Evolutionary conservation across 192 early-diverging fungal genomes (phyloP), one percentile per base, ranked within the genome.

Genomic region (Linnemannia schmuckeri): DNA sequence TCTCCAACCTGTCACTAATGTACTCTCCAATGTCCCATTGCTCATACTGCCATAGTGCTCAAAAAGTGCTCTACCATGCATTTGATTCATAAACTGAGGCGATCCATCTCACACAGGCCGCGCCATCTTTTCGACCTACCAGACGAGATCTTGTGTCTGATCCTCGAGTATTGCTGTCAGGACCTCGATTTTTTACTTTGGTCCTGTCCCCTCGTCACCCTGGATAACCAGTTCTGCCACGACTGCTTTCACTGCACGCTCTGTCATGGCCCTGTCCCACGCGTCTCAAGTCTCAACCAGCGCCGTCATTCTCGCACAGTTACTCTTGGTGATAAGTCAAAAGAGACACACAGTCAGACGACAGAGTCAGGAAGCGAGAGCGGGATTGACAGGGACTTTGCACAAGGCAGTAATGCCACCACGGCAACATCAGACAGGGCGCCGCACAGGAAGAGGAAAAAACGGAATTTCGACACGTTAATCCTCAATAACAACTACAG

Each of bases 131-230:
- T 77, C 20, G 83, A 80, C 40, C 75, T 86, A 4, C 83, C 83
- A 2, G 83, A 86, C 68, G 83, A 83, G 46, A 83, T 83, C 61
- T 63, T 83, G 6, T 83, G 76, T 24, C 40, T 78, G 61, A 83
- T 83, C 41, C 76, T 83, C 18, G 82, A 83, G 41, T 83, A 83
- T 30, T 83, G 82, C 44, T 83, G 82, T 30, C 82, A 83, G 41
- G 82, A 83, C 61, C 76, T 83, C n/a, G 82, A 83, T 72, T 83
- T 78, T 49, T 77, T 86, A n/a, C 61, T 86, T 5, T 86, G 83
- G 83, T 76, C 78, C 12, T 86, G 83, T 68, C 83, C 78, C 4
- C 42, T 86, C 22, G 79, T 86, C 6, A 72, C 75, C 0, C 54
- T 76, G 15, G 69, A 80, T 38, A 76, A 72, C n/a, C 83, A 86